These are phyloP conservation scores for Globisporangium middletonii DNA, from an alignment of 352 stramenopile species.

Conservation along the genomic window DNA sequence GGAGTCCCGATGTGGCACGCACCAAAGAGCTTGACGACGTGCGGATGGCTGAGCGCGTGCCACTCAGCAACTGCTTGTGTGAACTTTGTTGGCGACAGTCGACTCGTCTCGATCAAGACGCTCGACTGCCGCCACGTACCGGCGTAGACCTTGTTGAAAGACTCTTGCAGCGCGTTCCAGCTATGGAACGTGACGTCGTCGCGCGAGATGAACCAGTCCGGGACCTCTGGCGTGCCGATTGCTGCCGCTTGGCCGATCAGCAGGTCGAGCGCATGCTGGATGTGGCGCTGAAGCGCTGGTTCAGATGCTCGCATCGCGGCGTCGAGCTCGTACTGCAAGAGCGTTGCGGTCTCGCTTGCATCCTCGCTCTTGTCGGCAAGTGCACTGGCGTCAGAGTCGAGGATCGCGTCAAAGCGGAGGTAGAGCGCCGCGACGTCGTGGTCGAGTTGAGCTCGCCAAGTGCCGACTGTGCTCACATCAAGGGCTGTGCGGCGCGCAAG, in stretches of 20 bases:
- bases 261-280: neutral
- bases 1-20: neutral
- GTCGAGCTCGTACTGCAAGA: neutral
- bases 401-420: no score
- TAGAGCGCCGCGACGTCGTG: no score
- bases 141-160: neutral
- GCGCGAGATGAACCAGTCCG: neutral
- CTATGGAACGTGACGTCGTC: constrained; percentile 1
- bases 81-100: neutral
- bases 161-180: neutral
- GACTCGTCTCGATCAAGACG: constrained; percentile 1
- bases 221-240: neutral
- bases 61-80: neutral
- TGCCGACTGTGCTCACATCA: no score
- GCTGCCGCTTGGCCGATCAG: neutral
- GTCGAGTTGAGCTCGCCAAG: no score
- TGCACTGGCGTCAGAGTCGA: no score
- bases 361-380: no score
- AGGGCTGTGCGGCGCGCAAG: no score
- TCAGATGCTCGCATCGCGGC: neutral
- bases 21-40: constrained; percentile 7
- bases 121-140: constrained; percentile 5
- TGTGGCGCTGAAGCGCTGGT: neutral
- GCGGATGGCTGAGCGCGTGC: constrained; percentile 6
- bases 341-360: neutral